Base-by-base conservation (phyloP, 139 green algal genomes). In the Chlorella sp. region DNA sequence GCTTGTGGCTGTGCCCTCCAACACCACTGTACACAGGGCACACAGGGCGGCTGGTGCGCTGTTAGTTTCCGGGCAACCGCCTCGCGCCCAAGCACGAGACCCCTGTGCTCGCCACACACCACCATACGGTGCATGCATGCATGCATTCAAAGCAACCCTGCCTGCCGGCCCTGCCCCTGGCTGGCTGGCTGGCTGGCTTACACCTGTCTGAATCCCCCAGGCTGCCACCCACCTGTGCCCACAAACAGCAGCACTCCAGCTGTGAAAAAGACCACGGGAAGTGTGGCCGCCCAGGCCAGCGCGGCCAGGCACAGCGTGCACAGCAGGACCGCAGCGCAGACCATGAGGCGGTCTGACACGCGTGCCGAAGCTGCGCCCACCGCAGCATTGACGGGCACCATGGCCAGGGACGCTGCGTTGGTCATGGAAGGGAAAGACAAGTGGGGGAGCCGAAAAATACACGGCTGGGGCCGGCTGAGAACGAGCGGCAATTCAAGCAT, bases 1-100 rank as follows among this genome's bases (percentile, higher is more conserved):
- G 7, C 51, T 85, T 54, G 90, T 91, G 76, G 80, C 64, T 17
- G 85, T 79, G 64, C 84, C 89, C 54, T 92, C 89, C 73, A 92
- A 64, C 13, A 89, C 79, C 26, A 92, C 85, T 4, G 51, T 16
- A 60, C 13, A 16, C 46, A 54, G 46, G 46, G 46, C 46, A 11
- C 46, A 17, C 46, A 54, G 11, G 7, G 46, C 46, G 11, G 8
- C n/a, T n/a, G n/a, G n/a, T n/a, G n/a, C n/a, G n/a, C n/a, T n/a
- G n/a, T n/a, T n/a, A n/a, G n/a, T n/a, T n/a, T n/a, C n/a, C n/a
- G n/a, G n/a, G n/a, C n/a, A n/a, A n/a, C n/a, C n/a, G n/a, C n/a
- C n/a, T n/a, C n/a, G n/a, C n/a, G n/a, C n/a, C n/a, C n/a, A n/a
- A n/a, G n/a, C n/a, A n/a, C n/a, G n/a, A n/a, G n/a, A n/a, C n/a